Evolutionary conservation across 2,329 filamentous ascomycete genomes (phyloP), one percentile per base, ranked within the genome.

Genomic region (Microcyclosporella mali): DNA sequence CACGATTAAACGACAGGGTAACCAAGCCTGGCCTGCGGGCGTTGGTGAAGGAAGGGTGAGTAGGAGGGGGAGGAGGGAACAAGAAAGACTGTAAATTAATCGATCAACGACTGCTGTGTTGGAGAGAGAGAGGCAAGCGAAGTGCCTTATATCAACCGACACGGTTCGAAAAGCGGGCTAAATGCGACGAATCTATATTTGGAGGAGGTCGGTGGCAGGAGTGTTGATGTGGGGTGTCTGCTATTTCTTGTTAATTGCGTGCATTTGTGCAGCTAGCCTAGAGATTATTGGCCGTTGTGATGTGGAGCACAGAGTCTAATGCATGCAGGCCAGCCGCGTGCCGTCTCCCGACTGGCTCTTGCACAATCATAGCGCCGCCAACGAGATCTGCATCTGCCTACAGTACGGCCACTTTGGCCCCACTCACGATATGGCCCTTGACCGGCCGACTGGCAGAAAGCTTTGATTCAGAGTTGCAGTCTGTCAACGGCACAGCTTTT

Each of bases 131-230:
- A 27, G 53, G 48, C 40, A 61, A 59, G 57, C 58, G 21, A 61
- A 58, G 63, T 68, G 67, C 64, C 67, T 70, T 72, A 71, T 70
- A 70, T 69, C 61, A 62, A 55, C 66, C 58, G 50, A 66, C 63
- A 60, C 47, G 57, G 61, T 9, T 57, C 57, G 45, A 63, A 71
- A 67, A 61, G 58, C 47, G 50, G 45, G 45, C 53, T 57, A 65
- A 65, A 57, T 61, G 51, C 42, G 49, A 46, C 39, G 53, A 53
- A 66, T 70, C 70, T 73, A 73, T 72, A 70, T 65, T 69, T 71
- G 67, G 70, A 67, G 49, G 42, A 28, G 52, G 53, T 37, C 39
- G 40, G 37, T 44, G 44, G 37, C 49, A 40, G 45, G 45, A 41
- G 52, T 9, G 21, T 6, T 9, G 21, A 25, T 4, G 21, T 25